phyloP scores from a whole-genome alignment of 2,329 filamentous ascomycete genomes.

The Dactylellina haptotyla region DNA sequence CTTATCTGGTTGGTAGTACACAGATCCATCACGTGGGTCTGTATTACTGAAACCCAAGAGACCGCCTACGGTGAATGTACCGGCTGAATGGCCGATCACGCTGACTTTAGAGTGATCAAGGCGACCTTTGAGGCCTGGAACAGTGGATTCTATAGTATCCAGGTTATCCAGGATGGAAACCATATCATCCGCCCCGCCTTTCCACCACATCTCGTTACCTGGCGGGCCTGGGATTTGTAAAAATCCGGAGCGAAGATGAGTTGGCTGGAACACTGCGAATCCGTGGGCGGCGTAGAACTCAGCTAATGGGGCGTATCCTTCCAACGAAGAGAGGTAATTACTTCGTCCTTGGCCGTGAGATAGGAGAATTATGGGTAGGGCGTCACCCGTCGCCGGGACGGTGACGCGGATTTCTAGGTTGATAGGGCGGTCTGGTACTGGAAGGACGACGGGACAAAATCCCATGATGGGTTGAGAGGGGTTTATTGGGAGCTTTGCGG shows the following conservation, averaged over 20 bases:
- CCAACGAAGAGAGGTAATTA: slow-evolving; percentile 62
- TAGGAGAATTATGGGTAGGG: slow-evolving; percentile 62
- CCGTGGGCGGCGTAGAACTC: slow-evolving; percentile 64
- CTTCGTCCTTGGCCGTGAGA: slow-evolving; percentile 62
- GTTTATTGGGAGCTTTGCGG: slow-evolving; percentile 59
- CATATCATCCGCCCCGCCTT: slow-evolving; percentile 61
- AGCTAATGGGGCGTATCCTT: slow-evolving; percentile 63
- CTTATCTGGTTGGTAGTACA: slow-evolving; percentile 56
- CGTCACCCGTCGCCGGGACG: slow-evolving; percentile 58
- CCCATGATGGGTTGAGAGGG: slow-evolving; percentile 59
- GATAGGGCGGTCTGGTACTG: slow-evolving; percentile 56
- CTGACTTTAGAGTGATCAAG: slow-evolving; percentile 61
- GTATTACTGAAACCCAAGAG: slow-evolving; percentile 61
- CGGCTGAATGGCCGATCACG: slow-evolving; percentile 62
- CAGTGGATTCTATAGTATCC: slow-evolving; percentile 60
- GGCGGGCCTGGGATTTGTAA: slow-evolving; percentile 54
- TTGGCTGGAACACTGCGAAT: slow-evolving; percentile 64
- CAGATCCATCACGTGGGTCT: slow-evolving; percentile 59
- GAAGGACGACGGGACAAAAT: slow-evolving; percentile 54
- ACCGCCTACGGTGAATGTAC: slow-evolving; percentile 60
- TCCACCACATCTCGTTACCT: slow-evolving; percentile 59
- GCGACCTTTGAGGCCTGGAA: slow-evolving; percentile 60
- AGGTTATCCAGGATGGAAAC: slow-evolving; percentile 61
- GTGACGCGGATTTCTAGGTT: slow-evolving; percentile 61
- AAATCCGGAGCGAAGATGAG: slow-evolving; percentile 61